phyloP scores from a whole-genome alignment of 805 yeast genomes.

The Myxozyma kluyveri region DNA sequence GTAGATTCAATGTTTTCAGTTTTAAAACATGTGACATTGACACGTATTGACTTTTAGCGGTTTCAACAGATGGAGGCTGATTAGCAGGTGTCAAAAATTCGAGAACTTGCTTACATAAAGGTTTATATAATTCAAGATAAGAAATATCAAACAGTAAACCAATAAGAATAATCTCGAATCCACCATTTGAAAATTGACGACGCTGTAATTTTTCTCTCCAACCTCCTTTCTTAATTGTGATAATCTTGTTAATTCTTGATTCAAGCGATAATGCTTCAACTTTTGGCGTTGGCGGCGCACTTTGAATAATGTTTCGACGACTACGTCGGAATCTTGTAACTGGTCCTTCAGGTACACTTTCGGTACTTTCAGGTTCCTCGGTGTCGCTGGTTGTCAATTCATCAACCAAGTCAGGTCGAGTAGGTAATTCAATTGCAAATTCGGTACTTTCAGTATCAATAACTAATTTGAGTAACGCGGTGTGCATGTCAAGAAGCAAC shows the following conservation, averaged over 20 bases:
- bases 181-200: conserved; percentile 76
- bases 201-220: conserved; percentile 80
- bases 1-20: conserved; percentile 55
- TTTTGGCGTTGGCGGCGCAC: no score
- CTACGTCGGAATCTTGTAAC: neutral
- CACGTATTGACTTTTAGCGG: conserved; percentile 57
- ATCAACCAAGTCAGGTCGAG: neutral
- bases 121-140: conserved; percentile 53
- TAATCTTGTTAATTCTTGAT: conserved; percentile 28
- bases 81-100: conserved; percentile 55
- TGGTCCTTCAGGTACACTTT: neutral
- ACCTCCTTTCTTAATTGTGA: conserved; percentile 42
- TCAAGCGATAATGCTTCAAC: no score
- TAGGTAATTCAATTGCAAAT: conserved; percentile 15
- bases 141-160: conserved; percentile 67
- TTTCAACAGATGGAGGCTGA: conserved; percentile 47
- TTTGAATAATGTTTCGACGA: neutral
- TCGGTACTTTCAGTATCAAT: conserved; percentile 19
- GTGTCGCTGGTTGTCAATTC: neutral
- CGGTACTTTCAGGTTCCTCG: neutral
- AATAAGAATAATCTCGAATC: conserved; percentile 75
- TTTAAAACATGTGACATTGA: conserved; percentile 53
- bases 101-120: conserved; percentile 51
- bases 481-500: conserved; percentile 29
- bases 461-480: conserved; percentile 26